Evolutionary conservation across 2,329 filamentous ascomycete species (phyloP), one percentile per base, ranked within the genome.

Genomic region (Arthroderma sp.): DNA sequence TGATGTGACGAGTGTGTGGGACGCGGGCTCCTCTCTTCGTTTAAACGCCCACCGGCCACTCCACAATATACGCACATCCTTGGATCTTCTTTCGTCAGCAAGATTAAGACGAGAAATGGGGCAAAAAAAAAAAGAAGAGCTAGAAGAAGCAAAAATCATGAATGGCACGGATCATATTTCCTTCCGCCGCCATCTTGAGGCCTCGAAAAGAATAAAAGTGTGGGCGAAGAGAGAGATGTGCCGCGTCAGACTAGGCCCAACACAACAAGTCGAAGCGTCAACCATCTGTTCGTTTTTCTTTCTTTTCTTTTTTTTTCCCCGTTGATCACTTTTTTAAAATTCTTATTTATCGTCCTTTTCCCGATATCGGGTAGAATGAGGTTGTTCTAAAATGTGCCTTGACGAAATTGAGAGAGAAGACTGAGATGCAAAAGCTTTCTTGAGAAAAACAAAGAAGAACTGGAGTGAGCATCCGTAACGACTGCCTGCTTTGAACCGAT

Each of bases 81-180:
- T 37, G 35, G 35, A 37, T 37, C 35, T 9, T 37, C 35, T 9
- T 9, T 37, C 35, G 13, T 11, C 35, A 13, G 25, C 19, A 44
- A 23, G 41, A 23, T n/a, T 19, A 15, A 41, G 15, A 41, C 17
- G 17, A 43, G n/a, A 43, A 43, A 19, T 21, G n/a, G 39, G 39
- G 11, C 1, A 43, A 43, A 43, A 43, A 43, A 19, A 11, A 43
- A 43, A 19, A 19, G 19, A 19, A n/a, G n/a, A n/a, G n/a, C n/a
- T n/a, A 43, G 23, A 43, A 5, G 39, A 43, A 19, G 21, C 8
- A 19, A 43, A 23, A 8, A 19, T 19, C 17, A 19, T 43, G 39
- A 44, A 44, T 44, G 41, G 41, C 41, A 44, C 41, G 41, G 41
- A 44, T 44, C 41, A 44, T 44, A 44, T 44, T 44, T 23, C 41